These are phyloP conservation scores for Colletotrichum sp. DNA, from an alignment of 2,329 filamentous ascomycete species.

Conservation along the genomic window DNA sequence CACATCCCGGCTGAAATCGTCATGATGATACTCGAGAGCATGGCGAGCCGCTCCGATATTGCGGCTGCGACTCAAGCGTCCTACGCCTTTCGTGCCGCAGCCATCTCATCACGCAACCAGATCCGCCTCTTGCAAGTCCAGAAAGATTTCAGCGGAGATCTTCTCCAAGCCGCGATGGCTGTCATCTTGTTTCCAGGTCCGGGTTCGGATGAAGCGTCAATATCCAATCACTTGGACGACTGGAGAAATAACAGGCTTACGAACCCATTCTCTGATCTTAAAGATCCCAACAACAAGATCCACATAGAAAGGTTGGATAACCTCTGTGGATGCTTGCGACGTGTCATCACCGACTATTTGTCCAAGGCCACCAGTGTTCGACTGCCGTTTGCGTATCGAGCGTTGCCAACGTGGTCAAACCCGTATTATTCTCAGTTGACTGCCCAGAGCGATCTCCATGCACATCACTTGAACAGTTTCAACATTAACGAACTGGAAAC, in stretches of 20 bases:
- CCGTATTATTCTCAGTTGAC: accelerated
- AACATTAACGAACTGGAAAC: not conserved
- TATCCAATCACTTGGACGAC: not conserved
- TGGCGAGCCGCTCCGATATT: no score
- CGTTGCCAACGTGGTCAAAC: not conserved
- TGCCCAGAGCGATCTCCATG: accelerated
- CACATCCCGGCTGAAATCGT: no score
- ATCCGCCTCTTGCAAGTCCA: not conserved
- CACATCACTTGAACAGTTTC: not conserved
- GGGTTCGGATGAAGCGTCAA: not conserved
- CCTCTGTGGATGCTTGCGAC: not conserved
- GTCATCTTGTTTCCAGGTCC: not conserved
- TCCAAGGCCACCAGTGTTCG: not conserved
- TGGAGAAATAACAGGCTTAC: accelerated
- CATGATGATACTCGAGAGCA: no score
- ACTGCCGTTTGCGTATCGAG: not conserved
- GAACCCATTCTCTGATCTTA: no score
- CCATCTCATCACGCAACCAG: not conserved
- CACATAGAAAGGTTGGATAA: not conserved
- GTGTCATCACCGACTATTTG: not conserved
- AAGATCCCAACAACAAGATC: no score
- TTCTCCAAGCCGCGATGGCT: not conserved
- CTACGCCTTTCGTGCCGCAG: not conserved
- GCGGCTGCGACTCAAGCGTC: not conserved
- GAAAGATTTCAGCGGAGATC: not conserved